Evolutionary conservation across 2,329 filamentous ascomycete genomes (phyloP), one percentile per base, ranked within the genome.

Genomic region (Fusarium sp.): DNA sequence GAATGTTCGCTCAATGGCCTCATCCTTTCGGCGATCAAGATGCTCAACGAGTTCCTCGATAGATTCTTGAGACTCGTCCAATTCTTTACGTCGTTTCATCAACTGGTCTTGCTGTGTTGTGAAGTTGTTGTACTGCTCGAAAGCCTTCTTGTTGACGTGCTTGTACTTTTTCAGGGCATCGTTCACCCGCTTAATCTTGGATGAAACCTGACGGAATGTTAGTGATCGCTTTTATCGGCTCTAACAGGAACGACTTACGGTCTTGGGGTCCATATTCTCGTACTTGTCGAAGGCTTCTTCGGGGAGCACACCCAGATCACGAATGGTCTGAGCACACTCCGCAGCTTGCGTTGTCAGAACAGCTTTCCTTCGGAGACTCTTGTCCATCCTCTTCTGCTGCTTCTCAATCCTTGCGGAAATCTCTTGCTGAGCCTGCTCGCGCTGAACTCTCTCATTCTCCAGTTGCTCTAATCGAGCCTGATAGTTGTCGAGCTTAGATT

Each of bases 101-200:
- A 99, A 85, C 23, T 91, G 91, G 66, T 97, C 94, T 59, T 97
- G 91, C 80, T 97, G 93, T 51, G 90, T 92, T 9, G 95, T 97
- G 78, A 98, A 99, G 81, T 91, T 97, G 82, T 95, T 97, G 83
- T 98, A 99, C 79, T 99, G 96, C 80, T 99, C 97, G 77, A 98
- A 97, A 0, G 96, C 96, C 82, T 99, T 98, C 83, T 98, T 99
- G 87, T 99, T 99, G 82, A 99, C 94, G 75, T 97, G 93, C 57
- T 94, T 93, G 82, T 96, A 98, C 78, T 97, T 97, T 82, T 98
- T 98, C 56, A 98, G 85, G 0, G 92, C 90, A 73, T 97, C 93
- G 68, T 97, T 97, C 75, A 95, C 93, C 76, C 94, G 97, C 81
- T 96, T 94, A 26, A 98, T 88, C 58, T 91, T 90, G 40, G 82